These are phyloP conservation scores for Miamiensis avidus DNA, from an alignment of 169 alveolate genomes.

Conservation along the genomic window DNA sequence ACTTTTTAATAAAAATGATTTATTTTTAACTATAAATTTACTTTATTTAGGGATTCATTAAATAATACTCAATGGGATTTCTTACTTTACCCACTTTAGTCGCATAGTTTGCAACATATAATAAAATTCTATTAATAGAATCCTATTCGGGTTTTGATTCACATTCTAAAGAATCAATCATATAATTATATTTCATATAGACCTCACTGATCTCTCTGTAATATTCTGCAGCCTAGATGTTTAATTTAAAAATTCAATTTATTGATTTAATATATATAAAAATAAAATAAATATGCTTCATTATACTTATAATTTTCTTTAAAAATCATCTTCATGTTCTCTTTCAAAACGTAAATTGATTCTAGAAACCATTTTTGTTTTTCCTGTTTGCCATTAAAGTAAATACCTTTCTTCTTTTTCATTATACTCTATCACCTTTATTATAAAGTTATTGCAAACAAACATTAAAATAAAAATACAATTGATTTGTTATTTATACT, in stretches of 20 bases:
- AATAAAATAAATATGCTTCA: too few species aligned
- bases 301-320: slow-evolving; percentile 40
- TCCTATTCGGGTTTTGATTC: slow-evolving; percentile 12
- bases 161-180: slow-evolving; percentile 51
- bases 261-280: too few species aligned
- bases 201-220: slow-evolving; percentile 56
- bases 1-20: too few species aligned
- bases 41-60: slow-evolving; percentile 41
- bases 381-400: slow-evolving; percentile 5
- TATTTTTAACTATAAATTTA: too few species aligned
- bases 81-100: slow-evolving; percentile 32
- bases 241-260: too few species aligned
- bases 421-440: background rate
- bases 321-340: slow-evolving; percentile 51
- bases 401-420: background rate
- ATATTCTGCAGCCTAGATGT: slow-evolving; percentile 51
- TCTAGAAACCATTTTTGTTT: slow-evolving; percentile 52
- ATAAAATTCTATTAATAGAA: slow-evolving; percentile 9
- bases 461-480: background rate
- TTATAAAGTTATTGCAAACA: background rate
- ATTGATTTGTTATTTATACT: background rate
- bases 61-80: slow-evolving; percentile 51
- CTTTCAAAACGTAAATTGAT: slow-evolving; percentile 53
- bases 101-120: slow-evolving; percentile 17
- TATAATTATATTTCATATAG: slow-evolving; percentile 57